A percentile compares a stretch with the other conserved stretches of the same genome.
These are phyloP conservation scores for Pisolithus marmoratus DNA, from an alignment of 768 basidiomycete species.

Conservation along the genomic window DNA sequence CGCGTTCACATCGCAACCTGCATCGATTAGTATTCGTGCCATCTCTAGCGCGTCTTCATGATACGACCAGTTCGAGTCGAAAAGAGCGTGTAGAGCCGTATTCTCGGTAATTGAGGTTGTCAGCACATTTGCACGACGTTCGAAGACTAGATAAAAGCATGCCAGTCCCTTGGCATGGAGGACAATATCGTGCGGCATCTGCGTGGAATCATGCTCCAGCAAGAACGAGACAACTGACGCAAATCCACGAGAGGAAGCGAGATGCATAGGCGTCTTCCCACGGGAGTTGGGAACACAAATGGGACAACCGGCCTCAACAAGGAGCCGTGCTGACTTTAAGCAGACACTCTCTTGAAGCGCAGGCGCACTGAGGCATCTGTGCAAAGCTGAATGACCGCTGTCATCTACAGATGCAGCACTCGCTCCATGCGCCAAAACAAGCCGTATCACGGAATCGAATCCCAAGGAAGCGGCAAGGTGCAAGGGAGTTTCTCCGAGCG, in stretches of 20 bases:
- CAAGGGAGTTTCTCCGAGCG: not conserved
- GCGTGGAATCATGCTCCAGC: not conserved
- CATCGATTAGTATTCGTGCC: not conserved
- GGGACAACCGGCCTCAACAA: not conserved
- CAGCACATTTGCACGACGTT: too few relatives aligned
- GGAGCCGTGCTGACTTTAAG: not conserved
- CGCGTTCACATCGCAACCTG: conserved; percentile 4
- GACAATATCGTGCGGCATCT: too few relatives aligned
- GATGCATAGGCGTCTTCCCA: conserved; percentile 1
- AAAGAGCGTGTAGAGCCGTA: too few relatives aligned
- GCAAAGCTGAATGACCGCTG: not conserved
- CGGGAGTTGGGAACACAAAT: conserved; percentile 6
- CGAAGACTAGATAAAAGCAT: too few relatives aligned
- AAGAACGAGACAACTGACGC: not conserved
- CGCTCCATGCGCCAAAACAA: not conserved
- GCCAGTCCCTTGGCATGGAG: too few relatives aligned
- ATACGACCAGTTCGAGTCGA: too few relatives aligned
- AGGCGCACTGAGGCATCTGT: not conserved
- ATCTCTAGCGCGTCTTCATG: not conserved
- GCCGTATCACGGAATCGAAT: not conserved
- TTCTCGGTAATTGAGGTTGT: too few relatives aligned
- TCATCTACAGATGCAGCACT: not conserved
- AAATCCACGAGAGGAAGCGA: not conserved
- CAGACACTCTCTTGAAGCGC: not conserved
- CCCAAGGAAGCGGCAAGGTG: not conserved